Conservation (phyloP, 768 basidiomycete genomes). For the Hysterangium stoloniferum region DNA sequence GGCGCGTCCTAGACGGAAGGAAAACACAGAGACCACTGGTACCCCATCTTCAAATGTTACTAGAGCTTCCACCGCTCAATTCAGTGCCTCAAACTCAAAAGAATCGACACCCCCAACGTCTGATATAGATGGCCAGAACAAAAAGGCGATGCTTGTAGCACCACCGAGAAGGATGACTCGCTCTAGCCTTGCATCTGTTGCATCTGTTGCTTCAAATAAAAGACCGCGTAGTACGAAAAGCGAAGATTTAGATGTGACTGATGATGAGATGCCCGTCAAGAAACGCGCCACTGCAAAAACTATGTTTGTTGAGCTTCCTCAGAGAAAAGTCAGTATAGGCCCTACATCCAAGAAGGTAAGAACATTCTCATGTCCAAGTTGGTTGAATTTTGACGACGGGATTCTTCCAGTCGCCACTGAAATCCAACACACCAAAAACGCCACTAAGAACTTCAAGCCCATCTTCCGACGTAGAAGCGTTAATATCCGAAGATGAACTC, state of each 20-base stretch:
- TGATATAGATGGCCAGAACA: neutral
- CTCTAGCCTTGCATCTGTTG: neutral
- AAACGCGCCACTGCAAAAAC: neutral
- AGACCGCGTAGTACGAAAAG: conserved; percentile 2
- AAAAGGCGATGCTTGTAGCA: neutral
- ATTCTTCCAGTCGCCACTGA: neutral
- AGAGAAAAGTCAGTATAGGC: neutral
- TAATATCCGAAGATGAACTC: conserved; percentile 29
- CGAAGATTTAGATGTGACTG: conserved; percentile 4
- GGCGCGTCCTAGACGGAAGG: conserved; percentile 1
- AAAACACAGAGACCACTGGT: neutral
- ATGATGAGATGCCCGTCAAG: neutral
- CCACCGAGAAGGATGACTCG: neutral
- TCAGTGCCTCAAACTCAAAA: conserved; percentile 2
- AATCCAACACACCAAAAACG: neutral
- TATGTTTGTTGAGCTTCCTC: conserved; percentile 3
- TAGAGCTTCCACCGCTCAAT: conserved; percentile 3
- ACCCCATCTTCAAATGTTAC: conserved; percentile 7
- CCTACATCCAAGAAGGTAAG: neutral
- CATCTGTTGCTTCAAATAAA: neutral
- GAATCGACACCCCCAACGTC: conserved; percentile 10
- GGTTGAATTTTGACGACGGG: neutral
- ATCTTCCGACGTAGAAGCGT: conserved; percentile 11
- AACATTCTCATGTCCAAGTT: neutral
- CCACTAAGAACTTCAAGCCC: neutral